These are phyloP conservation scores for Agrostemma githago DNA, from an alignment of 148 eudicot species.

Conservation along the genomic window DNA sequence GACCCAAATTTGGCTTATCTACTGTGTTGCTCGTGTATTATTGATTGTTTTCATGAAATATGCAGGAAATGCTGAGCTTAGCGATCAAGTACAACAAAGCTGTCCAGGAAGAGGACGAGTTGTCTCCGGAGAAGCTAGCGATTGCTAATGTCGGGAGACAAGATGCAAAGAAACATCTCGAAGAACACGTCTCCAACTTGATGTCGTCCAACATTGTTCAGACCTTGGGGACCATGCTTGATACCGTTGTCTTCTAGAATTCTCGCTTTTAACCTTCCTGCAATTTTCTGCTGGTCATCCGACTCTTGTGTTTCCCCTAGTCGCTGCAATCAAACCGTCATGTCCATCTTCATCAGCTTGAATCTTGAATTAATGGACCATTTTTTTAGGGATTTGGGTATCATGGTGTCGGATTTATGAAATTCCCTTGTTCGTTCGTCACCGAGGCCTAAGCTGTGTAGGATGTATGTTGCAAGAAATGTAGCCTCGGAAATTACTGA, in stretches of 20 bases:
- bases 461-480: too few relatives aligned
- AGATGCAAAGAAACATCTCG: slow-evolving; percentile 96
- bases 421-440: neutral
- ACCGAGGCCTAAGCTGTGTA: too few relatives aligned
- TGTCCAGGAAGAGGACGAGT: slow-evolving; percentile 91
- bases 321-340: neutral
- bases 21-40: neutral
- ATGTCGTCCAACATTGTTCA: slow-evolving; percentile 94
- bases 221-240: slow-evolving; percentile 88
- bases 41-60: neutral
- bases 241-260: slow-evolving; percentile 77
- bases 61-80: slow-evolving; percentile 84
- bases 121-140: slow-evolving; percentile 88
- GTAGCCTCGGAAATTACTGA: too few relatives aligned
- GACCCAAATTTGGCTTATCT: too few relatives aligned
- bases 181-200: slow-evolving; percentile 89
- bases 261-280: neutral
- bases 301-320: neutral
- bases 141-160: slow-evolving; percentile 96
- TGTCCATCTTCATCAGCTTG: neutral
- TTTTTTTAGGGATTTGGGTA: neutral
- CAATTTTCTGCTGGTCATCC: neutral
- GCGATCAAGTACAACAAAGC: slow-evolving; percentile 92
- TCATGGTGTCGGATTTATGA: neutral
- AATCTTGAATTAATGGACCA: neutral